Conservation (phyloP, 2,329 filamentous ascomycete genomes). For the Fusarium irregulare region DNA sequence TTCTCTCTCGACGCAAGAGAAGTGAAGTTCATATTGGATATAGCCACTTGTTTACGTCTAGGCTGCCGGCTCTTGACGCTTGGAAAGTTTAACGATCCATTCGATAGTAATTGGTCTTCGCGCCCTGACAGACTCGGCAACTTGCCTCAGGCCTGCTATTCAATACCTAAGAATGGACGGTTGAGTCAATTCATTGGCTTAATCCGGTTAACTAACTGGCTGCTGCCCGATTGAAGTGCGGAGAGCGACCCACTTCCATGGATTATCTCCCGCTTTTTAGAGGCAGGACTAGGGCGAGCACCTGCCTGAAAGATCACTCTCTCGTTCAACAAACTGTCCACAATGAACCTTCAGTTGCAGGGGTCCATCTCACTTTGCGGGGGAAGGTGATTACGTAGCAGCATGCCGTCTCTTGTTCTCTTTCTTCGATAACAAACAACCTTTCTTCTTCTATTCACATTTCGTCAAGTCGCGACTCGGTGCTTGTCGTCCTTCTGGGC, state of each 20-base stretch:
- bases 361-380: conserved; percentile 31
- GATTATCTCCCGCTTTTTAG: conserved; percentile 22
- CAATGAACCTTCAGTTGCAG: conserved; percentile 15
- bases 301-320: conserved; percentile 18
- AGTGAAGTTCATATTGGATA: neutral
- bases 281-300: conserved; percentile 12
- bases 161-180: neutral
- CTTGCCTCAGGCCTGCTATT: neutral
- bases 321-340: neutral
- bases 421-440: neutral
- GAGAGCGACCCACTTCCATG: conserved; percentile 12
- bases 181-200: neutral
- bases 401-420: neutral
- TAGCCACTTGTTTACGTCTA: neutral
- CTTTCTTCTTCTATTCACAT: neutral
- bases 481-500: neutral
- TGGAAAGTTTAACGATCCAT: neutral
- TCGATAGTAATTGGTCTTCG: neutral
- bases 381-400: conserved; percentile 30
- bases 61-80: neutral
- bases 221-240: conserved; percentile 5
- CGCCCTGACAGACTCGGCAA: neutral
- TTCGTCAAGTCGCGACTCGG: neutral
- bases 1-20: neutral
- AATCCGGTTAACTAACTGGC: neutral